Percentiles rank a stretch among this genome's conserved stretches.
phyloP scores from a whole-genome alignment of 2,329 filamentous ascomycete genomes.

The Drechslerella coelobrocha region DNA sequence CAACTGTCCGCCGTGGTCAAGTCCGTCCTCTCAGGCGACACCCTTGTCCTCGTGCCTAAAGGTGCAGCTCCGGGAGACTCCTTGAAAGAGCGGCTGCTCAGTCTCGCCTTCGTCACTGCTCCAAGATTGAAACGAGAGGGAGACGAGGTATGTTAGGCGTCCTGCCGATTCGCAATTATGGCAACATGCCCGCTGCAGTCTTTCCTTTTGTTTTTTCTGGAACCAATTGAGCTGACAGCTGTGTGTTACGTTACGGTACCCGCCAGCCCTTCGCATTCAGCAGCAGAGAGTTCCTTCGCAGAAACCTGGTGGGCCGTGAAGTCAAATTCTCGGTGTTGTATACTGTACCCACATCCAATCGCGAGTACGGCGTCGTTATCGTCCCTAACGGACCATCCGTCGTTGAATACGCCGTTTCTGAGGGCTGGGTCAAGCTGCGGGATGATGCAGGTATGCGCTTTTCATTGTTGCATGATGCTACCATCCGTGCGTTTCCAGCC shows the following conservation, averaged over 20 bases:
- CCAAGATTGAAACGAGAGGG: constrained; percentile 86
- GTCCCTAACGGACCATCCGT: constrained; percentile 77
- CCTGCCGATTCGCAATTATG: constrained; percentile 10
- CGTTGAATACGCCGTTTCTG: constrained; percentile 81
- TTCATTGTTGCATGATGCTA: background rate
- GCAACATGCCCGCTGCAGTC: too few relatives aligned
- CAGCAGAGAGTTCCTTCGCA: constrained; percentile 89
- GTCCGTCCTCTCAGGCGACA: constrained; percentile 49
- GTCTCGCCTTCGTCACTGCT: constrained; percentile 88
- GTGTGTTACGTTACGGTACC: constrained; percentile 21
- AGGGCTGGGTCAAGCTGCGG: constrained; percentile 90
- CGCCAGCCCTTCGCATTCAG: constrained; percentile 80
- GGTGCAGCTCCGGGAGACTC: constrained; percentile 25
- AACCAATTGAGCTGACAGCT: constrained; percentile 30
- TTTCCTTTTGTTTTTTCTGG: too few relatives aligned
- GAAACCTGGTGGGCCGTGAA: constrained; percentile 81
- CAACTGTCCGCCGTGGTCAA: constrained; percentile 43
- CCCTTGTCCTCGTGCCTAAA: constrained; percentile 45
- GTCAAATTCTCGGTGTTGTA: constrained; percentile 87
- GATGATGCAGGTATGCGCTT: constrained; percentile 74
- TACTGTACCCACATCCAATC: constrained; percentile 80
- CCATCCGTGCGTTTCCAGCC: background rate
- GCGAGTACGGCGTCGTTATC: constrained; percentile 84
- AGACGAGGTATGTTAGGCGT: constrained; percentile 69
- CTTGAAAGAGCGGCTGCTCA: constrained; percentile 62